Percentiles rank a stretch among this genome's conserved stretches.
phyloP scores from a whole-genome alignment of 73 alveolate genomes.

The Paramecium bursaria region DNA sequence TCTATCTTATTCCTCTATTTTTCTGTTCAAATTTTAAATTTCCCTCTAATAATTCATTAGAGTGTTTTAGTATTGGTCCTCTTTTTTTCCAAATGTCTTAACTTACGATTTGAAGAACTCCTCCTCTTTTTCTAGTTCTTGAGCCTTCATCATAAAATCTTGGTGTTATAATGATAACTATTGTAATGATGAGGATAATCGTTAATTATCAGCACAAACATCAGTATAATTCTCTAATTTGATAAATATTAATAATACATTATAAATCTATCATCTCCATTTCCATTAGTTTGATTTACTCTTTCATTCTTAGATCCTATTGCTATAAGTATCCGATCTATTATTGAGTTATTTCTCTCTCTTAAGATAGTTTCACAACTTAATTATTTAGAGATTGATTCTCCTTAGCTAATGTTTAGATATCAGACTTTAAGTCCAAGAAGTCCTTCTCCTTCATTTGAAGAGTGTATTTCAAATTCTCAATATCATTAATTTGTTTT shows the following conservation, averaged over 20 bases:
- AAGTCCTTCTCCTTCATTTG: conserved; percentile 63
- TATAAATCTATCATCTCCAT: conserved; percentile 61
- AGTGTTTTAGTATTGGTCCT: conserved; percentile 48
- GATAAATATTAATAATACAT: too few relatives aligned
- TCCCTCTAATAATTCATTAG: too few relatives aligned
- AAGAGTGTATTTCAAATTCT: conserved; percentile 61
- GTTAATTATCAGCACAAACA: conserved; percentile 70
- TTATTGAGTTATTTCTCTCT: conserved; percentile 54
- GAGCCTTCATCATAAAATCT: conserved; percentile 40
- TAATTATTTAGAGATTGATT: conserved; percentile 56
- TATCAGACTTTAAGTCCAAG: conserved; percentile 48
- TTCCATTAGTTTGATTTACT: conserved; percentile 49
- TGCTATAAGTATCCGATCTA: conserved; percentile 47
- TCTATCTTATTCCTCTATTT: conserved; percentile 61
- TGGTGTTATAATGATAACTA: conserved; percentile 53
- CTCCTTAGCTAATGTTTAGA: conserved; percentile 47
- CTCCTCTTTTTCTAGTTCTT: conserved; percentile 66
- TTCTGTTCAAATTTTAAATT: too few relatives aligned
- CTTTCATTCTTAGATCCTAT: conserved; percentile 63
- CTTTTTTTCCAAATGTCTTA: conserved; percentile 21
- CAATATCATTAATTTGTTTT: conserved; percentile 54
- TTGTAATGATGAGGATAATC: conserved; percentile 47
- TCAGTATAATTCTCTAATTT: conserved; percentile 64
- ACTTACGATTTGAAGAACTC: conserved; percentile 25
- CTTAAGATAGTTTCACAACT: conserved; percentile 51